Evolutionary conservation across 2,329 filamentous ascomycete species (phyloP), one percentile per base, ranked within the genome.

Genomic region (Colletotrichum aenigma): DNA sequence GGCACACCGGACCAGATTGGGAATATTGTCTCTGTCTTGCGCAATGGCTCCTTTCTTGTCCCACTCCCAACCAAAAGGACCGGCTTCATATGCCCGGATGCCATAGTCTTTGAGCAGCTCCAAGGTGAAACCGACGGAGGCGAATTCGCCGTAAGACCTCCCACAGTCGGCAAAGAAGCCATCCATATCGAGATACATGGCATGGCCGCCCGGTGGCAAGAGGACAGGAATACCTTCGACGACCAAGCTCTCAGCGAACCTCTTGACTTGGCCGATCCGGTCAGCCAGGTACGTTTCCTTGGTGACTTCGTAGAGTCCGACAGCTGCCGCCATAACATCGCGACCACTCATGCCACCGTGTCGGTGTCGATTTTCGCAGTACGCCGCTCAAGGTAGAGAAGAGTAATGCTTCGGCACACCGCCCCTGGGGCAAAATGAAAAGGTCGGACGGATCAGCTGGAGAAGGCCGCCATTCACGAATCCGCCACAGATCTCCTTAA

Each of bases 381-480:
- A 26, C 6, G 26, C 6, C 26, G 26, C 26, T 26, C 26, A 26
- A 26, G 26, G 26, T 26, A 26, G 5, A 77, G 36, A 81, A 81
- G 28, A 81, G 77, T 9, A 79, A 26, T 15, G 65, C 69, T 43
- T 81, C 78, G 16, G 79, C 79, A 62, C 79, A 80, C 6, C 79
- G 78, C 4, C 77, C 79, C 70, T 79, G 79, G 3, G 79, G 79
- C 10, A 80, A 66, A 34, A 81, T 79, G 76, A 80, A 81, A 66
- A 78, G 79, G 36, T 62, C 10, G 58, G 30, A 18, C 58, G 58
- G n/a, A 24, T 36, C 5, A 62, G 58, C 18, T 62, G 58, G 6
- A 62, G 16, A 15, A 30, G 30, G n/a, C 30, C 30, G 21, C 58
- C 30, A 10, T 62, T 62, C 28, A 62, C 30, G 18, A 2, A 36